Evolutionary conservation across 768 basidiomycete genomes (phyloP).

Genomic region (Boletus coccyginus): DNA sequence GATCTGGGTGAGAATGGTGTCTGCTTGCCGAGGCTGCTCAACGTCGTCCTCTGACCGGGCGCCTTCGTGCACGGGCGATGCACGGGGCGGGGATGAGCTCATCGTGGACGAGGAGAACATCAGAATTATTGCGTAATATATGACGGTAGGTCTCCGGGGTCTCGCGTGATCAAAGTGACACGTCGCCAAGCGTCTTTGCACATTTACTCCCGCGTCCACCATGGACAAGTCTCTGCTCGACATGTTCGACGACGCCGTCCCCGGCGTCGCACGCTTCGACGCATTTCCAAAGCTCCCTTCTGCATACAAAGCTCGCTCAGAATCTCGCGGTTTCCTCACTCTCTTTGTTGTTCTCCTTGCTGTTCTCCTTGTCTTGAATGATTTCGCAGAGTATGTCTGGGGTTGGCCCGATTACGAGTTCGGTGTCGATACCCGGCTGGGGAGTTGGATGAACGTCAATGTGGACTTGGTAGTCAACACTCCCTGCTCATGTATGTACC

Average conservation of each 20-base stretch:
- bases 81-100: slow-evolving; percentile 8
- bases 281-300: slow-evolving; percentile 85
- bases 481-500: slow-evolving; percentile 82
- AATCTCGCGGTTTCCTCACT: slow-evolving; percentile 80
- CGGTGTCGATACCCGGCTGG: slow-evolving; percentile 67
- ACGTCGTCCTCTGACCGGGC: background rate
- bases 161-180: slow-evolving; percentile 8
- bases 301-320: slow-evolving; percentile 76
- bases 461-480: slow-evolving; percentile 92
- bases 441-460: slow-evolving; percentile 76
- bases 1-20: slow-evolving; percentile 5
- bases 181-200: background rate
- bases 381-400: slow-evolving; percentile 88
- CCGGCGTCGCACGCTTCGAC: slow-evolving; percentile 68
- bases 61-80: no score
- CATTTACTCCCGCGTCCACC: background rate
- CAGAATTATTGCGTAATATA: slow-evolving; percentile 20
- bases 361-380: slow-evolving; percentile 78
- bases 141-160: slow-evolving; percentile 14
- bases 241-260: slow-evolving; percentile 61
- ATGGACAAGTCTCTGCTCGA: slow-evolving; percentile 43
- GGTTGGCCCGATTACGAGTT: slow-evolving; percentile 93
- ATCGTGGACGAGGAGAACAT: slow-evolving; percentile 19
- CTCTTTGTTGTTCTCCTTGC: slow-evolving; percentile 65
- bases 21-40: background rate